These are phyloP conservation scores for Acarospora socialis DNA, from an alignment of 2,329 filamentous ascomycete species.

Conservation along the genomic window DNA sequence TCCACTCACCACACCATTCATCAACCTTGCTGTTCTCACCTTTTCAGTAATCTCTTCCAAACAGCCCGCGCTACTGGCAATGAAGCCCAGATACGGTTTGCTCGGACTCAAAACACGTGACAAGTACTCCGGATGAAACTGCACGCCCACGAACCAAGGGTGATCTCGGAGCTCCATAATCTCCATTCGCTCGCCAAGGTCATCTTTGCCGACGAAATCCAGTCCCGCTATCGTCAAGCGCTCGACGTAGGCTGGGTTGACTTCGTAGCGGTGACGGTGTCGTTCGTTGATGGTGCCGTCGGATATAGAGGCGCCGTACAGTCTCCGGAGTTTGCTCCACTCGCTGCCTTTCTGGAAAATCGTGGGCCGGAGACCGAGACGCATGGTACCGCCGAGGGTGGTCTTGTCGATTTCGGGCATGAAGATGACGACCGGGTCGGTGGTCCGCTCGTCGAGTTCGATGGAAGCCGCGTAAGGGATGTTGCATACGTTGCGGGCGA, in stretches of 20 bases:
- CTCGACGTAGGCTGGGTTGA: conserved; percentile 66
- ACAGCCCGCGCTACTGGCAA: conserved; percentile 61
- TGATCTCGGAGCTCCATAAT: conserved; percentile 70
- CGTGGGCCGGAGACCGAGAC: conserved; percentile 60
- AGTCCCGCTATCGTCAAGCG: conserved; percentile 54
- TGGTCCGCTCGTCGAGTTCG: conserved; percentile 41
- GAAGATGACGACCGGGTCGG: conserved; percentile 63
- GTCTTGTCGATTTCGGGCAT: conserved; percentile 78
- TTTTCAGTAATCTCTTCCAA: conserved; percentile 33
- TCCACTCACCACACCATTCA: too few species aligned
- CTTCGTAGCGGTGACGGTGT: conserved; percentile 81
- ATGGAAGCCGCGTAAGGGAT: conserved; percentile 42
- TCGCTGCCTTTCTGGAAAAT: conserved; percentile 62
- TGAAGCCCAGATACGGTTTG: conserved; percentile 68
- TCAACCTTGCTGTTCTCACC: too few species aligned
- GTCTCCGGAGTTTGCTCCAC: conserved; percentile 61
- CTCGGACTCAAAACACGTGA: conserved; percentile 60
- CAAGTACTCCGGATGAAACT: conserved; percentile 81
- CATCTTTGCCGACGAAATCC: conserved; percentile 65
- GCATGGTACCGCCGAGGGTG: conserved; percentile 78
- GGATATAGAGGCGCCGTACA: conserved; percentile 44
- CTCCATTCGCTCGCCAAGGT: conserved; percentile 66
- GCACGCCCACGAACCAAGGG: conserved; percentile 71
- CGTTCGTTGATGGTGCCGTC: conserved; percentile 41
- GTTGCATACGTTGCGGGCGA: conserved; percentile 60